Base-by-base conservation (phyloP, 2,329 filamentous ascomycete genomes). In the Byssothecium circinans region DNA sequence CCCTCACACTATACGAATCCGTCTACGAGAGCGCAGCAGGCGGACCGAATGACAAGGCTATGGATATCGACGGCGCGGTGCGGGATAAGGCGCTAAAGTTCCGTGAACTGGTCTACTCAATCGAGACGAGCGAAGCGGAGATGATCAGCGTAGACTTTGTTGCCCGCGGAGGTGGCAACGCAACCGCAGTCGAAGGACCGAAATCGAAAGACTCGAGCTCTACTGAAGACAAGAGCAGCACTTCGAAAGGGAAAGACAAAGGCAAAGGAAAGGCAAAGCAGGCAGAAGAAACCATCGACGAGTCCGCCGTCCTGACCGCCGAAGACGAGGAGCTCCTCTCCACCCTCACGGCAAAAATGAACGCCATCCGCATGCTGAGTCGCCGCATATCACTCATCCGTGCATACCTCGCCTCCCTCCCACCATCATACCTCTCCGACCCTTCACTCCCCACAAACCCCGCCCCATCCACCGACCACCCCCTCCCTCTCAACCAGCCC, bases 91-190 rank as follows among this genome's bases (percentile, higher is more conserved):
- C 62, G 41, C 79, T 94, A 50, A 87, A 83, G 62, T 97, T 97
- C 72, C 83, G 86, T 50, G 87, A 95, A 65, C 74, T 97, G 8
- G 83, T 87, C 1, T 97, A 94, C 70, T 87, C 87, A 0, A 85
- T 97, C 2, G 94, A 97, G 74, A 96, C 91, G 0, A 90, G 89
- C 8, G 91, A 97, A 70, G 91, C 91, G 1, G 94, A 99, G 72
- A 96, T 96, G 91, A 97, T 99, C 57, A 88, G 89, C 58, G 89
- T 99, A 63, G 91, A 96, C 71, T 95, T 91, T 57, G 87, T 99
- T 17, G 91, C 92, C 0, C 85, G 86, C 43, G 89, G 88, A 32
- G 88, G 88, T 38, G 89, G 88, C 39, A 92, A 89, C 62, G 91
- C 91, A 19, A 85, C 87, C 10, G 83, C 83, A 25, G 67, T 68